Base-by-base conservation (phyloP, 345 rosid genomes). In the Fremontodendron californicum region DNA sequence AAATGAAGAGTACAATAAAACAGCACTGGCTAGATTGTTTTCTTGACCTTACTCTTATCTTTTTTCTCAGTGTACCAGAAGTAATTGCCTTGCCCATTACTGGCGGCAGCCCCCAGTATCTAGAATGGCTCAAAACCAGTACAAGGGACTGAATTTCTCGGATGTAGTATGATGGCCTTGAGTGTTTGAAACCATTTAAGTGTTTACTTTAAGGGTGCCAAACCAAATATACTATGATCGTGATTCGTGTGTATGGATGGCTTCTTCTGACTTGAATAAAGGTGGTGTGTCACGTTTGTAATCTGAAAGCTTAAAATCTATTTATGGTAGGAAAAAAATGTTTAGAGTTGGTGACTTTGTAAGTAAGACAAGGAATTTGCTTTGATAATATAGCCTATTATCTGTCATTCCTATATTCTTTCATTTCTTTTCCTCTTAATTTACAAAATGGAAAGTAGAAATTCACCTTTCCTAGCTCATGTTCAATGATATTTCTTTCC, bases 41-140 rank as follows among this genome's bases (percentile, higher is more conserved):
- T 31, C 31, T 35, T 0, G 29, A 49, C 21, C 4, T 76, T 35
- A 31, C 11, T 31, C 2, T 29, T 39, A 48, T 52, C 40, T 69
- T 55, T 16, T 23, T 77, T 71, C 39, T 81, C 81, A 92, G 99
- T 23, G 89, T 90, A 10, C 93, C 99, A 27, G 99, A 95, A 87
- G 94, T 95, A 54, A 89, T 93, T 69, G 88, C 98, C 46, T 75
- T 92, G 88, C 98, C 98, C 2, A 89, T 95, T 31, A 86, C 86
- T 57, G 98, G 96, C 0, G 98, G 96, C 76, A 89, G 88, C 61
- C 87, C 74, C 51, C 84, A 88, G 73, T 93, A 93, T 84, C 88
- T 94, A 18, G 89, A 93, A 74, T 90, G 99, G 99, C 76, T 95
- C 73, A 93, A 95, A 82, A 87, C 85, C 82, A 89, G 87, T 82